These are phyloP conservation scores for Cutaneotrichosporon sp. DNA, from an alignment of 1,284 basidiomycete species.

Conservation along the genomic window DNA sequence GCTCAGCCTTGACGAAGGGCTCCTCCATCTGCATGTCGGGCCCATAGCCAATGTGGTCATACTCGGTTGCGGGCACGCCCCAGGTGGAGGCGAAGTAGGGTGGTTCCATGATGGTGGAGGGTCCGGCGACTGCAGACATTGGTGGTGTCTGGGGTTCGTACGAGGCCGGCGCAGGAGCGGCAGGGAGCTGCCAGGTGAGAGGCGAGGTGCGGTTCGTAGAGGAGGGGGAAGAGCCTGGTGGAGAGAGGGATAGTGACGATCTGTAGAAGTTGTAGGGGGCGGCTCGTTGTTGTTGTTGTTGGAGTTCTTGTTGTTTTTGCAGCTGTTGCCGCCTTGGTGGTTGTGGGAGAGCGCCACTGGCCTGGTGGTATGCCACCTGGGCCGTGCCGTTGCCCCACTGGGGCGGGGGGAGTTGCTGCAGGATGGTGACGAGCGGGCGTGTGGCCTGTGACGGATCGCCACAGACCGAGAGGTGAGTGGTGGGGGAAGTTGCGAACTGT, in stretches of 20 bases:
- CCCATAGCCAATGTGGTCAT: slow-evolving; percentile 11
- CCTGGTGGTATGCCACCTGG: slow-evolving; percentile 19
- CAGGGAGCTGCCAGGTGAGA: slow-evolving; percentile 19
- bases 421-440: slow-evolving; percentile 13
- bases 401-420: slow-evolving; percentile 24
- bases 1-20: slow-evolving; percentile 20
- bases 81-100: slow-evolving; percentile 7
- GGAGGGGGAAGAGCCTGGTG: slow-evolving; percentile 20
- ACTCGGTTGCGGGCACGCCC: slow-evolving; percentile 12
- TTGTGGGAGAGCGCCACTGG: background rate
- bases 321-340: background rate
- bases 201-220: slow-evolving; percentile 23
- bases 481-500: background rate
- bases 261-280: slow-evolving; percentile 5
- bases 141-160: slow-evolving; percentile 25
- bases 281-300: slow-evolving; percentile 10
- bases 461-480: slow-evolving; percentile 16
- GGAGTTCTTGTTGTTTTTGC: slow-evolving; percentile 1
- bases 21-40: slow-evolving; percentile 10
- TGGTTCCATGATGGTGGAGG: slow-evolving; percentile 17
- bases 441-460: slow-evolving; percentile 21
- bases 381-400: slow-evolving; percentile 24
- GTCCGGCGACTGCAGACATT: slow-evolving; percentile 7
- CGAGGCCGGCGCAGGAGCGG: slow-evolving; percentile 10
- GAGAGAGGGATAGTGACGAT: slow-evolving; percentile 23